Evolutionary conservation across 441 rosid genomes (phyloP).

Genomic region (Raphanus hybrid): DNA sequence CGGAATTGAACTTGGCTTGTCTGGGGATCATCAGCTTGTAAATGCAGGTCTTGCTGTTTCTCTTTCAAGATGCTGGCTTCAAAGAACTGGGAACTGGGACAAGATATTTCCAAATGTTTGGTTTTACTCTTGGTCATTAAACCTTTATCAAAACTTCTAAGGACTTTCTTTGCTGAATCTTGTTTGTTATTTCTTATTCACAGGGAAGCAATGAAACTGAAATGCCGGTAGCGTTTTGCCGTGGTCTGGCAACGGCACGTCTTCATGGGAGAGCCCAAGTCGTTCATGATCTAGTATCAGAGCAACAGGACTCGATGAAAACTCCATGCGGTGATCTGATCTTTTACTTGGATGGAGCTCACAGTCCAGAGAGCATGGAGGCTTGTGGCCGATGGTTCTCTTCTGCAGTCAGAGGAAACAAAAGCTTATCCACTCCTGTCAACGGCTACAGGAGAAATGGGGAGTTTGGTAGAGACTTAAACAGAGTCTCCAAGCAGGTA

Average conservation of each 20-base stretch:
- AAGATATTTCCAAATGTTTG: conserved; percentile 58
- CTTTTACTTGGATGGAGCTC: conserved; percentile 97
- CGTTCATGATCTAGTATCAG: conserved; percentile 56
- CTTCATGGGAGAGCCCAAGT: conserved; percentile 86
- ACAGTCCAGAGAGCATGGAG: conserved; percentile 96
- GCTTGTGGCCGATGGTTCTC: conserved; percentile 95
- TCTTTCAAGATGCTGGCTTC: conserved; percentile 83
- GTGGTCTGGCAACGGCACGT: conserved; percentile 83
- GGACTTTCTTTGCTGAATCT: conserved; percentile 43
- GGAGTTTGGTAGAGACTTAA: conserved; percentile 36
- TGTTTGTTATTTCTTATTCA: conserved; percentile 8
- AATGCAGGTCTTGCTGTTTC: conserved; percentile 93
- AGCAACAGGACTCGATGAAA: conserved; percentile 38
- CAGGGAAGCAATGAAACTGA: conserved; percentile 51
- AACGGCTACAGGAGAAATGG: conserved; percentile 49
- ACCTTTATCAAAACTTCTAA: conserved; percentile 27
- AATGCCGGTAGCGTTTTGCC: conserved; percentile 63
- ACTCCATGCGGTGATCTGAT: conserved; percentile 64
- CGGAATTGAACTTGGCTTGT: conserved; percentile 65
- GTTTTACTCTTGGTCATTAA: conserved; percentile 35
- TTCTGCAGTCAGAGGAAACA: conserved; percentile 52
- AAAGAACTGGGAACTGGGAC: conserved; percentile 73
- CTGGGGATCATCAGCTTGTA: conserved; percentile 82
- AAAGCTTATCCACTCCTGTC: conserved; percentile 32
- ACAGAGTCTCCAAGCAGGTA: conserved; percentile 71